Conservation (phyloP, 768 basidiomycete genomes). For the Leucosporidium creatinivorum region DNA sequence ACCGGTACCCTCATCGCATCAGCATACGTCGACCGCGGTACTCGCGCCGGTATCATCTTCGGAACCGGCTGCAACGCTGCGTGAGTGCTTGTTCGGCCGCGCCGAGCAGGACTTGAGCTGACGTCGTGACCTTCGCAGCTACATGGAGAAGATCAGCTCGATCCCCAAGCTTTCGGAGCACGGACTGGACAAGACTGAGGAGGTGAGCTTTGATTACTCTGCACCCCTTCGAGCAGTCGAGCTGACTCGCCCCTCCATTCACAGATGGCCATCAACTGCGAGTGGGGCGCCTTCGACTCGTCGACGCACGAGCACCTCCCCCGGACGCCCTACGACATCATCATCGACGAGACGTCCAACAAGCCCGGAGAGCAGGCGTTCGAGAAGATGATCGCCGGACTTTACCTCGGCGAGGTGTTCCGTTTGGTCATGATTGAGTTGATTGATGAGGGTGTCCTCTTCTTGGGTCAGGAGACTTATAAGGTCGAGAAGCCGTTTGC, state of each 20-base stretch:
- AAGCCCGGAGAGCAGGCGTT: constrained; percentile 94
- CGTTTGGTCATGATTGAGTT: not conserved
- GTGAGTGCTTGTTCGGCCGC: constrained; percentile 40
- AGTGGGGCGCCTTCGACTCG: constrained; percentile 98
- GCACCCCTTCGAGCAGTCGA: constrained; percentile 30
- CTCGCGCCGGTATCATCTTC: constrained; percentile 92
- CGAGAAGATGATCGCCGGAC: constrained; percentile 47
- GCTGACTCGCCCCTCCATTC: constrained; percentile 33
- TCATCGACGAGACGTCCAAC: constrained; percentile 88
- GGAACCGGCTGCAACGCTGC: constrained; percentile 98
- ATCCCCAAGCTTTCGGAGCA: constrained; percentile 71
- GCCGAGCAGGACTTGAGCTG: not conserved
- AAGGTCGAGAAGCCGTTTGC: constrained; percentile 84
- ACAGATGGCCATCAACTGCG: constrained; percentile 93
- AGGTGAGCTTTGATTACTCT: not conserved
- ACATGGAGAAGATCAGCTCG: constrained; percentile 75
- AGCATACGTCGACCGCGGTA: constrained; percentile 81
- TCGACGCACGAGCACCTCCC: constrained; percentile 91
- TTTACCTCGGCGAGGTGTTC: constrained; percentile 20
- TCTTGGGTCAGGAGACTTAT: constrained; percentile 97
- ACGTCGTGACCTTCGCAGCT: constrained; percentile 7
- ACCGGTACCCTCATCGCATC: constrained; percentile 97
- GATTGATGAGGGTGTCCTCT: constrained; percentile 71
- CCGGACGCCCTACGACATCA: constrained; percentile 84
- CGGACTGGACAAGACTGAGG: constrained; percentile 47